A percentile compares a stretch with the other conserved stretches of the same genome.
Conservation (phyloP, 2,329 filamentous ascomycete genomes). For the Exophiala bonariae region DNA sequence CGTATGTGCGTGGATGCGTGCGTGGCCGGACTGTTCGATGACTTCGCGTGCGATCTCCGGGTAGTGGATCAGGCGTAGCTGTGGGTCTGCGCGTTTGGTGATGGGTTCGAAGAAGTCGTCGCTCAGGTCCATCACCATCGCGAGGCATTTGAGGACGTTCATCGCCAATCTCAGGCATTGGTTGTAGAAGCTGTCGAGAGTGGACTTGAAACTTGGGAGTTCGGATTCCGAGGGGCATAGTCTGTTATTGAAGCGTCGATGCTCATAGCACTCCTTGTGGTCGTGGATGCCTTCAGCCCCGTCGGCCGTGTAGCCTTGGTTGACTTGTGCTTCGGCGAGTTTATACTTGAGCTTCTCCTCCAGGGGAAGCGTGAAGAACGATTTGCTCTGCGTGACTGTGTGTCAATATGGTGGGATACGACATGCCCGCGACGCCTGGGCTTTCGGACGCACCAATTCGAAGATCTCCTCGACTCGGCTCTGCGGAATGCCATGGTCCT, state of each 20-base stretch:
- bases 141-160: conserved; percentile 53
- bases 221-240: conserved; percentile 30
- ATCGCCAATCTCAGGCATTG: conserved; percentile 52
- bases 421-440: neutral
- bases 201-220: conserved; percentile 47
- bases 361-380: conserved; percentile 45
- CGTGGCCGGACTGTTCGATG: conserved; percentile 14
- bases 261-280: conserved; percentile 26
- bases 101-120: conserved; percentile 58
- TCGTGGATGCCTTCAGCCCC: conserved; percentile 22
- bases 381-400: conserved; percentile 28
- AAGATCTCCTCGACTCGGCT: conserved; percentile 23
- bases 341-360: conserved; percentile 50
- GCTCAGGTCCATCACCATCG: conserved; percentile 53
- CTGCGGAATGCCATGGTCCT: conserved; percentile 37
- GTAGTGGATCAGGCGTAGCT: conserved; percentile 32
- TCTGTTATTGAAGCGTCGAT: conserved; percentile 21
- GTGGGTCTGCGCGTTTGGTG: conserved; percentile 49
- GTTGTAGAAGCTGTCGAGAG: conserved; percentile 43
- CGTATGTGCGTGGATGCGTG: conserved; percentile 32
- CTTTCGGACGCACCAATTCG: conserved; percentile 15
- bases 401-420: neutral
- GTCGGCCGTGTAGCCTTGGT: conserved; percentile 25
- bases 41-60: conserved; percentile 34
- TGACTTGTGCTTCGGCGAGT: conserved; percentile 36